phyloP scores from a whole-genome alignment of 305 asterid genomes.

The Ajuga reptans region DNA sequence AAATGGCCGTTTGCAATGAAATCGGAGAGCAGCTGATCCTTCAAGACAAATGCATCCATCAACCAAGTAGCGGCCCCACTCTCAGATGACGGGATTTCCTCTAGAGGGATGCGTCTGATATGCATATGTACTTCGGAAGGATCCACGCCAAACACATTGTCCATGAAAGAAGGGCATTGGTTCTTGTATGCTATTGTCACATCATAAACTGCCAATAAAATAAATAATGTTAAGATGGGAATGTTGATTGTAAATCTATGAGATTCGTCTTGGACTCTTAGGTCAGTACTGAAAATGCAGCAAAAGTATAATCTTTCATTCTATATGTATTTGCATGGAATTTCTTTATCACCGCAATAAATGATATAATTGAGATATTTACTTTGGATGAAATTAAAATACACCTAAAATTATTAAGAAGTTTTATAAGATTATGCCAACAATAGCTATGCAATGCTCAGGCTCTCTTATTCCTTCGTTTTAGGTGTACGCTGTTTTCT shows the following conservation, averaged over 20 bases:
- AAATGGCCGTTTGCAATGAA: conserved; percentile 43
- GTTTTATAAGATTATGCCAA: background rate
- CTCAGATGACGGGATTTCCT: conserved; percentile 36
- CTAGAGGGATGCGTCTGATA: conserved; percentile 41
- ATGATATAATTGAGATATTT: background rate
- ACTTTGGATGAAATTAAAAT: background rate
- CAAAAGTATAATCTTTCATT: background rate
- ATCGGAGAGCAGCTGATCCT: conserved; percentile 49
- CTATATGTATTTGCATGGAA: background rate
- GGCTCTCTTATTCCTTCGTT: background rate
- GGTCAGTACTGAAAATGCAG: background rate
- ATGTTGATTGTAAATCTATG: background rate
- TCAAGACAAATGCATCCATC: conserved; percentile 34
- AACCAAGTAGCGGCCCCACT: conserved; percentile 35
- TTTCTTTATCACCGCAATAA: background rate
- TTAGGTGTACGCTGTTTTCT: too few species aligned
- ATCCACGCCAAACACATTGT: conserved; percentile 58
- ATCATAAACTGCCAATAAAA: conserved; percentile 47
- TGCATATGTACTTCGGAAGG: conserved; percentile 69
- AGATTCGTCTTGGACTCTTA: background rate
- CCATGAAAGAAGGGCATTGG: conserved; percentile 51
- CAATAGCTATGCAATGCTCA: background rate
- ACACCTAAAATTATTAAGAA: background rate
- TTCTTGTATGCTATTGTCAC: conserved; percentile 62
- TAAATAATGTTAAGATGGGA: background rate